Percentiles rank a stretch among this genome's conserved stretches.
Evolutionary conservation across 2,329 filamentous ascomycete species (phyloP).

Genomic region (Arthrobotrys entomopaga): DNA sequence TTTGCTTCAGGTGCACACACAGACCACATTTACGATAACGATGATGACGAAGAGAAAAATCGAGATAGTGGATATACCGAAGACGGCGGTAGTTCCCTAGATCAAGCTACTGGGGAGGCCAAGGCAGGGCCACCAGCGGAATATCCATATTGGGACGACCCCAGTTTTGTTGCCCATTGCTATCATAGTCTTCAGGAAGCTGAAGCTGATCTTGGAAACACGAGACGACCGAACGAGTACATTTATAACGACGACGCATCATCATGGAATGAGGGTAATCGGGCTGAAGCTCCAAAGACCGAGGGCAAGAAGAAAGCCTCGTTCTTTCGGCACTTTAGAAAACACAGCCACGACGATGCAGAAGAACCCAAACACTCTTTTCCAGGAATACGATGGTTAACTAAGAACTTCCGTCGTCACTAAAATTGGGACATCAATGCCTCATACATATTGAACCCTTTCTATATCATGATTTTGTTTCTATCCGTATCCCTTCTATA

Average conservation of each 20-base stretch:
- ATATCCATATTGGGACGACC: conserved; percentile 21
- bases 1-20: not conserved
- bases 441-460: not conserved
- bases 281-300: not conserved
- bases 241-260: not conserved
- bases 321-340: not conserved
- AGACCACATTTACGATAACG: not conserved
- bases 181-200: conserved; percentile 5
- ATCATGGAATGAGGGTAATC: not conserved
- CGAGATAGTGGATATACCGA: conserved; percentile 18
- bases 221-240: conserved; percentile 1
- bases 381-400: conserved; percentile 10
- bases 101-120: not conserved
- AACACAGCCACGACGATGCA: not conserved
- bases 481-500: not conserved
- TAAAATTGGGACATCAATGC: not conserved
- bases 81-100: not conserved
- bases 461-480: not conserved
- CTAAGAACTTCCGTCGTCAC: not conserved
- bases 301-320: not conserved
- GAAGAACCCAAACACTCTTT: not conserved
- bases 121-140: not conserved
- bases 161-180: conserved; percentile 22
- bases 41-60: not conserved
- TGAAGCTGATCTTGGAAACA: not conserved